phyloP scores from a whole-genome alignment of 495 filamentous ascomycete genomes.

The Gamarada debralockiae region DNA sequence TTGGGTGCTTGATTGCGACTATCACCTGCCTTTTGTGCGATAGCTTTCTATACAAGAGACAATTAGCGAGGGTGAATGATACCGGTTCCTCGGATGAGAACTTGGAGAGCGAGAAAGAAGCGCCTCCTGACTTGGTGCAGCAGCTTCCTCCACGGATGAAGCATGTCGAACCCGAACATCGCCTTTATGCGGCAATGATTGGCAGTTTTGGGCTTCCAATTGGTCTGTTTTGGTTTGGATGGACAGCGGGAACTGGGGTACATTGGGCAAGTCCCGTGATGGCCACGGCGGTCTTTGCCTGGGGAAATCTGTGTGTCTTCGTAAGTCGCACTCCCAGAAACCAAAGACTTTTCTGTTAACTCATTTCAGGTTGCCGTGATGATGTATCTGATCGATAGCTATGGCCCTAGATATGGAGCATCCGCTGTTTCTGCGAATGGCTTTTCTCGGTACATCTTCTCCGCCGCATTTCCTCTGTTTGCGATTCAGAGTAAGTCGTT shows the following conservation, averaged over 20 bases:
- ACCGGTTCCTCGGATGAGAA: neutral
- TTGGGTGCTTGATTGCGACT: conserved; percentile 19
- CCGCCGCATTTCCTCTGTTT: conserved; percentile 62
- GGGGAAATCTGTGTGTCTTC: conserved; percentile 59
- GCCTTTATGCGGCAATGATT: conserved; percentile 57
- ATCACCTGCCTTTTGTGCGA: neutral
- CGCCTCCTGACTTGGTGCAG: neutral
- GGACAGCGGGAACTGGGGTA: conserved; percentile 34
- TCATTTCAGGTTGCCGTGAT: conserved; percentile 32
- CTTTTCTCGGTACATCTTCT: conserved; percentile 57
- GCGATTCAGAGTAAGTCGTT: conserved; percentile 36
- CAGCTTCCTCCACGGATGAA: neutral
- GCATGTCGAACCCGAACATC: conserved; percentile 48
- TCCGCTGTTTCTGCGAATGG: conserved; percentile 59
- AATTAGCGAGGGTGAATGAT: neutral
- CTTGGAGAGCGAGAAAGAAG: neutral
- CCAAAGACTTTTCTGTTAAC: conserved; percentile 4
- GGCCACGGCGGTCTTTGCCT: conserved; percentile 58
- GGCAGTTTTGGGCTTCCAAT: conserved; percentile 52
- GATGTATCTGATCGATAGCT: conserved; percentile 55
- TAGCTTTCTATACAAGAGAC: conserved; percentile 16
- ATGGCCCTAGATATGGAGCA: conserved; percentile 51
- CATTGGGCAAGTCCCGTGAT: conserved; percentile 39
- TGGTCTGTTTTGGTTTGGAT: conserved; percentile 38
- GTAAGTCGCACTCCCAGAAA: conserved; percentile 16